Base-by-base conservation (phyloP, 495 filamentous ascomycete genomes). In the Apodospora peruviana region DNA sequence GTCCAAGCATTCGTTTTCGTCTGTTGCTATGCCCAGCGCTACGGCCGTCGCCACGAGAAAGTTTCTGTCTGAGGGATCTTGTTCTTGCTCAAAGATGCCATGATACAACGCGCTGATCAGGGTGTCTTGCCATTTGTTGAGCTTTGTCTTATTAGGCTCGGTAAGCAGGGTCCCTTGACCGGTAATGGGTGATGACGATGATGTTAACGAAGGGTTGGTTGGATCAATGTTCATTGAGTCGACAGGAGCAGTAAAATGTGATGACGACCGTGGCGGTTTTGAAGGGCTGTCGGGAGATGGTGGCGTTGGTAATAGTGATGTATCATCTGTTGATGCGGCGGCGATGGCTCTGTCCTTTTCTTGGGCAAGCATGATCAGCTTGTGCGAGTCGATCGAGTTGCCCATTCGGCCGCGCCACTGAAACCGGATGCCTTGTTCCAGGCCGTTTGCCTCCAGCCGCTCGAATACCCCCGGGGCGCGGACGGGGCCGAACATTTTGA, bases 381-480 rank as follows among this genome's bases (percentile, higher is more conserved):
- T 81, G 64, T 95, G 89, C 39, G 81, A 83, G 55, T 91, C 83
- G 35, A 83, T 66, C 23, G 88, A 86, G 43, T 79, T 84, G 5
- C 90, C 90, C 14, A 82, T 86, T 32, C 73, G 79, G 27, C 90
- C 89, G 5, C 78, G 76, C 57, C 85, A 88, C 38, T 67, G 74
- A 68, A 93, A 90, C 35, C 67, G 58, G 50, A 95, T 86, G 11
- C 83, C 87, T 12, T 61, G 47, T 34, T 47, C 35, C 17, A 29
- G 34, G 8, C 45, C 62, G 18, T 50, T 43, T 12, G 9, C 12
- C 10, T 36, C 24, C 27, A 66, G 34, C n/a, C 54, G 55, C 18
- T 37, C 24, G 36, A 62, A 32, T 41, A 61, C 43, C 46, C 19
- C 38, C 14, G 53, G 38, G 4, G 53, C 37, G 16, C 37, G 9